Evolutionary conservation across 495 filamentous ascomycete genomes (phyloP).

Genomic region (Penicillium robsamsonii): DNA sequence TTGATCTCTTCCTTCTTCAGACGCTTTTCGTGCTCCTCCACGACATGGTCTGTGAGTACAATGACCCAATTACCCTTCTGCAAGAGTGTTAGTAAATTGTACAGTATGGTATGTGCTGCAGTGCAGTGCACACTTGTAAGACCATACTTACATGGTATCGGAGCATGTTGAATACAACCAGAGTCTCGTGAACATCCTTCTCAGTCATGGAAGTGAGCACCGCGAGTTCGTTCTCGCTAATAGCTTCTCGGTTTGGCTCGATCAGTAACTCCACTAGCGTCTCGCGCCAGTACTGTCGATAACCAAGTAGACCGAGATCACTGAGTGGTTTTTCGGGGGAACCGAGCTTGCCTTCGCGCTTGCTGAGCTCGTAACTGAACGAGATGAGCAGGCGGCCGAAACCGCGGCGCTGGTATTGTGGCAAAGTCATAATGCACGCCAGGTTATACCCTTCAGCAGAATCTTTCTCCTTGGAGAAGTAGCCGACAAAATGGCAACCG

Average conservation of each 20-base stretch:
- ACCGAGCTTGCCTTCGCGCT: slow-evolving; percentile 89
- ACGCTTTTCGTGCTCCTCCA: slow-evolving; percentile 71
- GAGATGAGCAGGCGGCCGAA: slow-evolving; percentile 92
- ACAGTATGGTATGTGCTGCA: neutral
- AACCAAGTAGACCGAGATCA: slow-evolving; percentile 86
- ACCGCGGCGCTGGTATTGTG: slow-evolving; percentile 92
- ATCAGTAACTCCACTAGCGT: slow-evolving; percentile 82
- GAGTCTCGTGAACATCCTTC: slow-evolving; percentile 87
- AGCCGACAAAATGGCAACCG: slow-evolving; percentile 90
- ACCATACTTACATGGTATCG: slow-evolving; percentile 66
- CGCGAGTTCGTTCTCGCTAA: slow-evolving; percentile 79
- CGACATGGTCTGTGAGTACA: slow-evolving; percentile 72
- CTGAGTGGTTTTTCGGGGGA: slow-evolving; percentile 95
- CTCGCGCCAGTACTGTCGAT: slow-evolving; percentile 96
- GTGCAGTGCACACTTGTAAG: neutral
- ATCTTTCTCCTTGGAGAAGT: slow-evolving; percentile 98
- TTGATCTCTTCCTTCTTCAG: slow-evolving; percentile 73
- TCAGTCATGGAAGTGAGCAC: slow-evolving; percentile 86
- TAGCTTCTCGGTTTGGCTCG: slow-evolving; percentile 56
- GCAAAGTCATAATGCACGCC: slow-evolving; percentile 93
- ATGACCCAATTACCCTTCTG: slow-evolving; percentile 91
- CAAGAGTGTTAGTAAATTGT: slow-evolving; percentile 24
- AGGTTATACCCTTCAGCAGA: slow-evolving; percentile 95
- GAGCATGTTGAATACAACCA: slow-evolving; percentile 92
- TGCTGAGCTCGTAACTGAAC: slow-evolving; percentile 96